Evolutionary conservation across 2,329 filamentous ascomycete genomes (phyloP).

Genomic region (Magnaporthiopsis incrustans): DNA sequence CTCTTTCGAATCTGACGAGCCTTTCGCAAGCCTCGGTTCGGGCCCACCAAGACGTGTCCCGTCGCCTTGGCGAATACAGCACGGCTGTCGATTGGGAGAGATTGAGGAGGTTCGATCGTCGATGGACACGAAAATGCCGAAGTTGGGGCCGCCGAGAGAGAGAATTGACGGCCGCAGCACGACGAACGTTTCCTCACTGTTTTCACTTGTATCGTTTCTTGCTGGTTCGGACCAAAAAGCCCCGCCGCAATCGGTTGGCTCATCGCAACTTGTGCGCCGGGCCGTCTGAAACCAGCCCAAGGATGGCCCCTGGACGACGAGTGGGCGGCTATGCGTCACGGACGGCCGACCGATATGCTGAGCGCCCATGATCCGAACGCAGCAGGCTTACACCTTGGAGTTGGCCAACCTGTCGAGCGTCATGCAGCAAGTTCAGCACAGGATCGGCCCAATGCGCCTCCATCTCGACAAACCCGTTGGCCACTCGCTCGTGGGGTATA

Average conservation of each 20-base stretch:
- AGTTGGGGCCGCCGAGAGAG: too few relatives aligned
- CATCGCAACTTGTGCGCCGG: not conserved
- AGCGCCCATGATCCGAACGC: not conserved
- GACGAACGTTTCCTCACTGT: not conserved
- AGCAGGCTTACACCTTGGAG: not conserved
- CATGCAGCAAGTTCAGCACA: not conserved
- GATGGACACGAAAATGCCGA: not conserved
- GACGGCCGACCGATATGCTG: not conserved
- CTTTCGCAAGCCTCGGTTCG: not conserved
- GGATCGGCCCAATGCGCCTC: not conserved
- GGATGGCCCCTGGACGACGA: not conserved
- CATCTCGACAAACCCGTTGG: not conserved
- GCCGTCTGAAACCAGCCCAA: not conserved
- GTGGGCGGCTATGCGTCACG: too few relatives aligned
- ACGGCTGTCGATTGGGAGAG: not conserved
- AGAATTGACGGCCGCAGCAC: too few relatives aligned
- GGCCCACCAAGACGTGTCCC: not conserved
- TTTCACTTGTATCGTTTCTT: not conserved
- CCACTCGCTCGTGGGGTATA: too few relatives aligned
- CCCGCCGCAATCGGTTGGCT: too few relatives aligned
- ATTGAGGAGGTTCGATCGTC: not conserved
- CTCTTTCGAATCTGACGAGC: not conserved
- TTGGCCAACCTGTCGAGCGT: not conserved
- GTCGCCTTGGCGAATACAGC: not conserved
- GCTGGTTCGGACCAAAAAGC: too few relatives aligned